Base-by-base conservation (phyloP, 257 asterid genomes). In the Rhazya stricta region DNA sequence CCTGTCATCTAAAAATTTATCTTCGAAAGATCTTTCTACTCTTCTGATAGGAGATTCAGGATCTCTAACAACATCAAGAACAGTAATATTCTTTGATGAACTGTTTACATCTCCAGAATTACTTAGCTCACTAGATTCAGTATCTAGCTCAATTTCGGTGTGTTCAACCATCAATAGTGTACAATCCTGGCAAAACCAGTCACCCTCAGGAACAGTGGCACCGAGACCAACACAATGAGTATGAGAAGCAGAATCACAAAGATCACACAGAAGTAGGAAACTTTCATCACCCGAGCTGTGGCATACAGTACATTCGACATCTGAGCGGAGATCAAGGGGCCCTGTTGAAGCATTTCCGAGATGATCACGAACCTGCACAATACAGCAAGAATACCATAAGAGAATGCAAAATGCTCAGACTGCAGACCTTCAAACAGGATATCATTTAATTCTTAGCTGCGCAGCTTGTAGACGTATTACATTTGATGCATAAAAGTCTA, bases 181-280 rank as follows among this genome's bases (percentile, higher is more conserved):
- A 71, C 97, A 91, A 71, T 91, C 97, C 50, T 70, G 83, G 81
- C 97, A 91, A 86, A 85, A 91, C 97, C 97, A 91, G 78, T 91
- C 97, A 68, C 90, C 95, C 71, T 89, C 97, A 1, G 97, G 97
- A 83, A 89, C 86, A 57, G 87, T 83, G 29, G 71, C 78, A 69
- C 91, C 93, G 18, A 89, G 89, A 75, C 93, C 93, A 83, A 85
- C 88, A 54, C 96, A 91, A 69, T 86, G 85, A 46, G 93, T 89
- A 84, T 89, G 97, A 80, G 88, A 77, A 67, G 89, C 88, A 76
- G 83, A 78, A 76, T 91, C 97, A 57, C 97, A 91, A 68, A 91
- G 93, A 77, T 91, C 97, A 67, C 97, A 91, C 76, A 91, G 73
- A 69, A 91, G 89, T 60, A 91, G 82, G 73, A 86, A 81, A 81